Base-by-base conservation (phyloP, 257 asterid species). In the Nyctanthes arbortristis region DNA sequence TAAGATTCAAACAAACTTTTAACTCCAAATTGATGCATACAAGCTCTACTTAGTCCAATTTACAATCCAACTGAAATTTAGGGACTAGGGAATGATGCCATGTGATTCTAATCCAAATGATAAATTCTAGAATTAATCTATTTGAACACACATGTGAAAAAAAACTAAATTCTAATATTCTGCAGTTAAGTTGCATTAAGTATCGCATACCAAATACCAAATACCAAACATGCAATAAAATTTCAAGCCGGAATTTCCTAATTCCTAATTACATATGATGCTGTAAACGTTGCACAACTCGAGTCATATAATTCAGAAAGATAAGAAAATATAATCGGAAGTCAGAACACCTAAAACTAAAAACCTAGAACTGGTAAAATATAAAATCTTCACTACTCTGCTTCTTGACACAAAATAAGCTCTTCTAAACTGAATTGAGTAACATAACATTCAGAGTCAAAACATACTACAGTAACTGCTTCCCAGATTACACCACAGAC, bases 391-490 rank as follows among this genome's bases (percentile, higher is more conserved):
- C n/a, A n/a, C n/a, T n/a, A n/a, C n/a, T n/a, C n/a, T n/a, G n/a
- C n/a, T n/a, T n/a, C n/a, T n/a, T n/a, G n/a, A n/a, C n/a, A n/a
- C n/a, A n/a, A n/a, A n/a, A n/a, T n/a, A n/a, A n/a, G n/a, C n/a
- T n/a, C n/a, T n/a, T n/a, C n/a, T n/a, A n/a, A n/a, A n/a, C n/a
- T n/a, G n/a, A n/a, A n/a, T n/a, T n/a, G n/a, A n/a, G n/a, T n/a
- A 40, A 31, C 39, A 63, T 35, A 70, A 73, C 49, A 33, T 47
- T 64, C 72, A 55, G 72, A 57, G 65, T 74, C 28, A 25, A 52
- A 71, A 22, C 5, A 7, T 1, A 27, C 27, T n/a, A 22, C 13
- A 57, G 54, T 52, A 63, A 69, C 27, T 34, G 31, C 25, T n/a
- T 27, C 27, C 36, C 58, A 43, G 67, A 55, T 24, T 65, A n/a